These are phyloP conservation scores for Globisporangium sylvaticum DNA, from an alignment of 352 stramenopile species.

Conservation along the genomic window DNA sequence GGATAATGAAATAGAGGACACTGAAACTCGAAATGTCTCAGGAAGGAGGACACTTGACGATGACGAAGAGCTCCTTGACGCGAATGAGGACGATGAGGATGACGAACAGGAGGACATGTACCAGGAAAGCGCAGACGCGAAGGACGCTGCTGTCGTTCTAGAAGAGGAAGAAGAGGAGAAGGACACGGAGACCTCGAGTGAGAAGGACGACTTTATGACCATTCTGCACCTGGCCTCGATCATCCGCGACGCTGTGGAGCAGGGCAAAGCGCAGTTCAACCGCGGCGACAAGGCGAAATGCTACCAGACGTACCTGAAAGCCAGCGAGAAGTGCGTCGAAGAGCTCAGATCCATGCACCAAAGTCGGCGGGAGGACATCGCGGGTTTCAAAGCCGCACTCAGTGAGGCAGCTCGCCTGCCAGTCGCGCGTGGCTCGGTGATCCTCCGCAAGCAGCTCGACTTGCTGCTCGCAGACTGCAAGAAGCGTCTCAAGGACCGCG, in stretches of 20 bases:
- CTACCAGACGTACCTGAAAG: constrained; percentile 58
- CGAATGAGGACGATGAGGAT: neutral
- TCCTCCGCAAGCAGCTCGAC: constrained; percentile 64
- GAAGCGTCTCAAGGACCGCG: constrained; percentile 24
- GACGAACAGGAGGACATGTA: constrained; percentile 15
- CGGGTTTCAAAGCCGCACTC: constrained; percentile 32
- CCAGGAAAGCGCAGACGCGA: constrained; percentile 3
- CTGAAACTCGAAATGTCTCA: neutral
- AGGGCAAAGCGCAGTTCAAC: constrained; percentile 72
- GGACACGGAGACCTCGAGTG: constrained; percentile 22
- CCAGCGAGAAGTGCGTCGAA: constrained; percentile 37
- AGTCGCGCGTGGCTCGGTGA: constrained; percentile 50
- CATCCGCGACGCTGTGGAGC: constrained; percentile 48
- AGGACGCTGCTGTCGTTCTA: constrained; percentile 5
- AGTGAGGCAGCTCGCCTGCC: constrained; percentile 44
- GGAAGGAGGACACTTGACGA: neutral
- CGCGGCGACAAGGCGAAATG: constrained; percentile 71
- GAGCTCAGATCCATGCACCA: constrained; percentile 34
- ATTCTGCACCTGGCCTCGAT: constrained; percentile 35
- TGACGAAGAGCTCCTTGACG: constrained; percentile 2
- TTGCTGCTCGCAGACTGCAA: constrained; percentile 40
- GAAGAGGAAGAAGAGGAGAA: constrained; percentile 3
- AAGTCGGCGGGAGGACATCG: constrained; percentile 29
- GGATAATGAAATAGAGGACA: constrained; percentile 17
- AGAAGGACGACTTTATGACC: constrained; percentile 38